Percentiles rank a stretch among this genome's conserved stretches.
Evolutionary conservation across 768 basidiomycete species (phyloP).

Genomic region (Termitomyces titanicus): DNA sequence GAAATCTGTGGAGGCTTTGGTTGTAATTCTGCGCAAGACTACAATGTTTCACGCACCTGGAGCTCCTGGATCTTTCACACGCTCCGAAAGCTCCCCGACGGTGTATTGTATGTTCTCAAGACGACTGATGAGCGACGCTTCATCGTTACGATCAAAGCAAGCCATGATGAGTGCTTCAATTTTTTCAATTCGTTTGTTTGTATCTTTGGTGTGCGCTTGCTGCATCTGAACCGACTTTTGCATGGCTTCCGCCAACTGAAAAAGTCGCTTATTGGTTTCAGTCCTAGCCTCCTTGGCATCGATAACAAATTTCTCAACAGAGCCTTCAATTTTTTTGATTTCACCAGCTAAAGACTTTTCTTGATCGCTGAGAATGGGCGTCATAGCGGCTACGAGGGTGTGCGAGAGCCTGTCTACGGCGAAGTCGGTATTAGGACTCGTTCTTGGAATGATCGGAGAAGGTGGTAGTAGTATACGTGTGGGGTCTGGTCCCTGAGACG

Average conservation of each 20-base stretch:
- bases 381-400: slow-evolving; percentile 2
- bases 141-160: slow-evolving; percentile 10
- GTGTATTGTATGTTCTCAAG: slow-evolving; percentile 19
- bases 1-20: background rate
- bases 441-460: background rate
- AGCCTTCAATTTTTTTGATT: slow-evolving; percentile 8
- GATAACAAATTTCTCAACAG: slow-evolving; percentile 2
- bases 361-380: background rate
- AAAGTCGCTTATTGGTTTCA: slow-evolving; percentile 8
- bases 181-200: slow-evolving; percentile 11
- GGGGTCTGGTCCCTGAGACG: background rate
- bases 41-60: slow-evolving; percentile 2
- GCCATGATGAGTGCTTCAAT: slow-evolving; percentile 17
- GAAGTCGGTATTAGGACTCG: background rate
- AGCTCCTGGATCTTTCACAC: slow-evolving; percentile 19
- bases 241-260: slow-evolving; percentile 7
- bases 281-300: slow-evolving; percentile 9
- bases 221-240: slow-evolving; percentile 11
- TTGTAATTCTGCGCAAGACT: background rate
- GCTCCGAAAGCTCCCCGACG: slow-evolving; percentile 19
- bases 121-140: slow-evolving; percentile 11
- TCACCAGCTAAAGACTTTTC: slow-evolving; percentile 4
- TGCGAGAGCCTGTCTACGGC: background rate
- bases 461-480: background rate
- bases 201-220: background rate